Conservation (phyloP, 1,284 basidiomycete genomes). For the Trichosporon ovoides region DNA sequence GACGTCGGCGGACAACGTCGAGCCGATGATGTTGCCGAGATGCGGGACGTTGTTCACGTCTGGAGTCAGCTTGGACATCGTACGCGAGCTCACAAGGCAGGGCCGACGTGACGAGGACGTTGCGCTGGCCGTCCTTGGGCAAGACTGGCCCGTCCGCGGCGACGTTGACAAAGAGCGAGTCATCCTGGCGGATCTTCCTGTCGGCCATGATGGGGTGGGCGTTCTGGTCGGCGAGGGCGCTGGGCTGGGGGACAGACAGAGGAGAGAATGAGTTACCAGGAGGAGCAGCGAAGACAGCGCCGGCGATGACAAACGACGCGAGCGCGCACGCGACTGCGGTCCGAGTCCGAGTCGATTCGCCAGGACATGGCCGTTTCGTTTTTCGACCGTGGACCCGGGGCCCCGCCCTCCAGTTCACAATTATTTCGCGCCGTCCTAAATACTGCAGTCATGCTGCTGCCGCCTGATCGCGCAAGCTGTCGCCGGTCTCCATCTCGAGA, state of each 20-base stretch:
- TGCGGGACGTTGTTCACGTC: constrained; percentile 99
- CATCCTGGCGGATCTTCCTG: constrained; percentile 22
- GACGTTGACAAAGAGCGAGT: constrained; percentile 52
- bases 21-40: constrained; percentile 97
- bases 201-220: constrained; percentile 27
- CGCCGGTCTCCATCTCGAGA: neutral
- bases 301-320: constrained; percentile 3
- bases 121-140: constrained; percentile 76
- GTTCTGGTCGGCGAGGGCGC: neutral
- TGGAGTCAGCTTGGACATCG: constrained; percentile 13
- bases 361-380: neutral
- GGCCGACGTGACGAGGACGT: constrained; percentile 90
- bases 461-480: too few relatives aligned
- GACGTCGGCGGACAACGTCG: constrained; percentile 81
- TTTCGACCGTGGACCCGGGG: neutral
- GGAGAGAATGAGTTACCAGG: neutral
- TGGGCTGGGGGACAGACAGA: neutral
- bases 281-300: neutral
- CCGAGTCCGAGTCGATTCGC: neutral
- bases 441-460: too few relatives aligned
- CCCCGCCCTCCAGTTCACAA: neutral
- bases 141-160: constrained; percentile 49
- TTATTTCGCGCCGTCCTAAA: neutral
- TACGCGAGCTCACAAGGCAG: constrained; percentile 60
- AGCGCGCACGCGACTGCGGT: neutral